phyloP scores from a whole-genome alignment of 345 rosid genomes.

The Erucastrum elatum region DNA sequence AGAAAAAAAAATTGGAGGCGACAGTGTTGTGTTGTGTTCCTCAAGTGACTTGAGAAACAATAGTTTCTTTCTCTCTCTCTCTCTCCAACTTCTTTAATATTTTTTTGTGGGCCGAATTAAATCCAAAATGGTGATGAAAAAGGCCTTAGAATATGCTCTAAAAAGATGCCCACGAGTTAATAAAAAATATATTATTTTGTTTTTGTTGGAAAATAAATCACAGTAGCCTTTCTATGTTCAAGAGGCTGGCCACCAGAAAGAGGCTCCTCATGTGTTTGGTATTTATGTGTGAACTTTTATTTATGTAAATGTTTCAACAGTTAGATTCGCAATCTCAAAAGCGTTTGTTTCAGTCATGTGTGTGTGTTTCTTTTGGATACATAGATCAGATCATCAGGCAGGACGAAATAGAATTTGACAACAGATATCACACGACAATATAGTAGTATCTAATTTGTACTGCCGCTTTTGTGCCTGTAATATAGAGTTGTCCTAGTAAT shows the following conservation, averaged over 20 bases:
- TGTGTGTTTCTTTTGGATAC: background rate
- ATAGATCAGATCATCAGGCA: background rate
- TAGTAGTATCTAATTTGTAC: background rate
- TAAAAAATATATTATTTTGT: background rate
- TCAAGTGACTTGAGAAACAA: constrained; percentile 29
- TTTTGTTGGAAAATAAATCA: background rate
- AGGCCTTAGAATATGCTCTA: constrained; percentile 26
- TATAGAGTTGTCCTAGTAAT: background rate
- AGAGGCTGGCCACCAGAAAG: background rate
- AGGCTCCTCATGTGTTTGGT: too few species aligned
- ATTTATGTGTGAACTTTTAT: too few species aligned
- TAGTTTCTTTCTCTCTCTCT: background rate
- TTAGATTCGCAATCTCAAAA: background rate
- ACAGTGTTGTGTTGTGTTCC: constrained; percentile 21
- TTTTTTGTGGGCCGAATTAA: constrained; percentile 12
- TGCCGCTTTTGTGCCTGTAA: background rate
- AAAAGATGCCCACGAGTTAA: constrained; percentile 21
- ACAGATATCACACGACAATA: background rate
- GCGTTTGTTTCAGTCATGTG: background rate
- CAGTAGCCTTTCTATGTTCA: background rate
- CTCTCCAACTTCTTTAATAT: background rate
- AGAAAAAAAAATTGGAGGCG: background rate
- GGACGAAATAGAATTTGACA: background rate
- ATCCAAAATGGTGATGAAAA: background rate
- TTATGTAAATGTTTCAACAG: too few species aligned